Evolutionary conservation across 352 stramenopile genomes (phyloP).

Genomic region (Phytopythium litorale): DNA sequence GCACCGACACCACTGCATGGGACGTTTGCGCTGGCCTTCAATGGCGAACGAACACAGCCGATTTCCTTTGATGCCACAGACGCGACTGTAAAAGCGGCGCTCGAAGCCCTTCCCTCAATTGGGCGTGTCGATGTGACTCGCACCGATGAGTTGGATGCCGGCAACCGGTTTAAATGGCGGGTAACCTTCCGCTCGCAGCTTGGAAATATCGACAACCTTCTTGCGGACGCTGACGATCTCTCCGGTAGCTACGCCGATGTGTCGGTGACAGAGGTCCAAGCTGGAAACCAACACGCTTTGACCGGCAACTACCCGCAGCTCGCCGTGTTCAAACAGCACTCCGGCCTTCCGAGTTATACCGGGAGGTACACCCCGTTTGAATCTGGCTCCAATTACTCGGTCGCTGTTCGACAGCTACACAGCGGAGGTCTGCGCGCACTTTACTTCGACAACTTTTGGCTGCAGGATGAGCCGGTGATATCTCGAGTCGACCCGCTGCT

Average conservation of each 20-base stretch:
- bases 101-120: conserved; percentile 88
- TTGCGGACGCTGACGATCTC: conserved; percentile 31
- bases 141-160: conserved; percentile 53
- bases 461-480: conserved; percentile 90
- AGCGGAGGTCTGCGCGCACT: conserved; percentile 83
- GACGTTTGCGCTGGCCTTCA: conserved; percentile 85
- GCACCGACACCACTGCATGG: conserved; percentile 92
- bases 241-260: conserved; percentile 57
- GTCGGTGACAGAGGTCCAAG: conserved; percentile 58
- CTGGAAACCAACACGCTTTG: conserved; percentile 62
- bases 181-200: conserved; percentile 92
- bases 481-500: conserved; percentile 82
- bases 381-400: conserved; percentile 70
- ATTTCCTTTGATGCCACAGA: conserved; percentile 88
- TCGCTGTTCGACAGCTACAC: conserved; percentile 91
- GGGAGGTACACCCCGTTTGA: conserved; percentile 81
- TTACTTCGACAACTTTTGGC: conserved; percentile 97
- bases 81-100: conserved; percentile 78
- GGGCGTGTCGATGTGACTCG: conserved; percentile 89
- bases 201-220: conserved; percentile 73
- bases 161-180: conserved; percentile 89
- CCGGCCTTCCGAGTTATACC: conserved; percentile 91
- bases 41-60: conserved; percentile 56
- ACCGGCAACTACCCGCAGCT: conserved; percentile 73
- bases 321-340: conserved; percentile 88